Conservation (phyloP, 2,329 filamentous ascomycete species). For the Aspergillus chevalieri region DNA sequence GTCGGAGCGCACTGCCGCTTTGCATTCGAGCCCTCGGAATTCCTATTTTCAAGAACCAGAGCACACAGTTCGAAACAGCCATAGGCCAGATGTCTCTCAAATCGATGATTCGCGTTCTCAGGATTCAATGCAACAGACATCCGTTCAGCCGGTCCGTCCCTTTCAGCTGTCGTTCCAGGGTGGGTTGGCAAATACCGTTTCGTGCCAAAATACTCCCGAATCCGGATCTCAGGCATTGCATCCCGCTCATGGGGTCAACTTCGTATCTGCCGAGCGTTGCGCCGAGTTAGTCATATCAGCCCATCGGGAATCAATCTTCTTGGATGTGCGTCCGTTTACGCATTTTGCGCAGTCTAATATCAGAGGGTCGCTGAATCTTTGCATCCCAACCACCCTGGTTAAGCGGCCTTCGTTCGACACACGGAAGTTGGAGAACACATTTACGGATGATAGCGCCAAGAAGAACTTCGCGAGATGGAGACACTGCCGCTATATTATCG, state of each 20-base stretch:
- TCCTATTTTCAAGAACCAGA: neutral
- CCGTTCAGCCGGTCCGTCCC: neutral
- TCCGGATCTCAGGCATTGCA: slow-evolving; percentile 4
- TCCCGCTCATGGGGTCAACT: slow-evolving; percentile 40
- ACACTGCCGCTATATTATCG: slow-evolving; percentile 67
- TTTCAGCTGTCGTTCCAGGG: neutral
- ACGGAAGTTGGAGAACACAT: slow-evolving; percentile 79
- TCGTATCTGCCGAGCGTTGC: slow-evolving; percentile 53
- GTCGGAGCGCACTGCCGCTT: neutral
- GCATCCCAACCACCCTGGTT: slow-evolving; percentile 87
- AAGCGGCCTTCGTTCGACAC: slow-evolving; percentile 89
- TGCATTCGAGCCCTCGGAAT: neutral
- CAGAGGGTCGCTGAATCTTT: slow-evolving; percentile 77
- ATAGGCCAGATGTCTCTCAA: neutral
- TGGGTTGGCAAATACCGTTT: neutral
- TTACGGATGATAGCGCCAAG: slow-evolving; percentile 65
- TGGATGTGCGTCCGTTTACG: slow-evolving; percentile 82
- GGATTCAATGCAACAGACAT: neutral
- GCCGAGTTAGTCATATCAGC: slow-evolving; percentile 51
- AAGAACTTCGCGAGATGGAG: slow-evolving; percentile 71
- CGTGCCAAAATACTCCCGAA: neutral
- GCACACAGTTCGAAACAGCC: neutral
- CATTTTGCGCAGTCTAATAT: slow-evolving; percentile 73
- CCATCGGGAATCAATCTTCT: slow-evolving; percentile 56
- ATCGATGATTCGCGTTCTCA: neutral